Percentiles rank a stretch among this genome's conserved stretches.
These are phyloP conservation scores for Cystobasidiaceae sp. DNA, from an alignment of 1,284 basidiomycete genomes.

Conservation along the genomic window DNA sequence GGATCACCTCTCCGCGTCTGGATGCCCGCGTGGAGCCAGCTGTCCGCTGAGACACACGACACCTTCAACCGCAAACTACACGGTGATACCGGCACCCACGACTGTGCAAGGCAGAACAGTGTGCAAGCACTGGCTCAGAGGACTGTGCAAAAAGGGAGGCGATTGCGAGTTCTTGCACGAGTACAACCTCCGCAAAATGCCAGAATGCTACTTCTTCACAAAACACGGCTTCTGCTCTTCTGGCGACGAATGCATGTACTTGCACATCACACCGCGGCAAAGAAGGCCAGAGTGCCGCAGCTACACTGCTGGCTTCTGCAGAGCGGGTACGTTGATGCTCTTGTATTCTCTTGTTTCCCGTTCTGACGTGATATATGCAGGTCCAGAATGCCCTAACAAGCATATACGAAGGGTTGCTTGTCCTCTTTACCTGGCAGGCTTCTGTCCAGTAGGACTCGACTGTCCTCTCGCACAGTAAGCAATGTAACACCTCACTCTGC, in stretches of 20 bases:
- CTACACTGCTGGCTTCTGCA: conserved; percentile 93
- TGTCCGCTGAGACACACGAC: conserved; percentile 82
- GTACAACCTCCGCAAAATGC: conserved; percentile 96
- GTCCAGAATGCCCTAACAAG: conserved; percentile 83
- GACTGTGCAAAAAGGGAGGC: conserved; percentile 96
- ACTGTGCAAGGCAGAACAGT: conserved; percentile 68
- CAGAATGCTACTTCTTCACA: conserved; percentile 98
- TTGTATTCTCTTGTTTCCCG: too few relatives aligned
- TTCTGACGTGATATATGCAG: conserved; percentile 50
- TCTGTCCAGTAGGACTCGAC: conserved; percentile 88
- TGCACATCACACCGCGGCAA: conserved; percentile 88
- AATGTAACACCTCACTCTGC: too few relatives aligned
- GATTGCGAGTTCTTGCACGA: conserved; percentile 98
- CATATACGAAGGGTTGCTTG: conserved; percentile 88
- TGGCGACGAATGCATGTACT: conserved; percentile 96
- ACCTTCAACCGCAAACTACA: conserved; percentile 79
- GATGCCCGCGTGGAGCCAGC: conserved; percentile 79
- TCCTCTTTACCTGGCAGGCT: conserved; percentile 84
- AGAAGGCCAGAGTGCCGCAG: conserved; percentile 79
- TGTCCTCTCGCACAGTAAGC: conserved; percentile 88
- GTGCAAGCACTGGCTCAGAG: conserved; percentile 99
- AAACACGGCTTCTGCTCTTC: conserved; percentile 97
- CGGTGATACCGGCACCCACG: conserved; percentile 69
- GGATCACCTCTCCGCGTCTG: conserved; percentile 66
- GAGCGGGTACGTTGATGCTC: conserved; percentile 60